Conservation (phyloP, 2,329 filamentous ascomycete genomes). For the Penicillium sp. region DNA sequence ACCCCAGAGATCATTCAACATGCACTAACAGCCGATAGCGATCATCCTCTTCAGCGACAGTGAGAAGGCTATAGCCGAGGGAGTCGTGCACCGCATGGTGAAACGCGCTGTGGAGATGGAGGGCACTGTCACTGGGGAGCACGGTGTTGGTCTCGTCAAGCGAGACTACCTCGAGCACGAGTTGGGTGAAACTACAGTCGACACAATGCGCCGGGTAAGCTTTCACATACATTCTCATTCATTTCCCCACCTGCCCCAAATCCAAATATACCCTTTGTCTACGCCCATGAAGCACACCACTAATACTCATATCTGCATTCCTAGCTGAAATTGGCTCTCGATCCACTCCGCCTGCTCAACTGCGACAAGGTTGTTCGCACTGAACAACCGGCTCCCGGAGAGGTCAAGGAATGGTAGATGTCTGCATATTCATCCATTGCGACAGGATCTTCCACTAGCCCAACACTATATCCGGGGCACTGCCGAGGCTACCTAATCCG, state of each 20-base stretch:
- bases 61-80: slow-evolving; percentile 56
- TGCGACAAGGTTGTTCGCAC: slow-evolving; percentile 66
- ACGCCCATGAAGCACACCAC: slow-evolving; percentile 6
- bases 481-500: neutral
- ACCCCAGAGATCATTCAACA: neutral
- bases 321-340: slow-evolving; percentile 63
- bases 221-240: neutral
- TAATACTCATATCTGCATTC: slow-evolving; percentile 17
- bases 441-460: neutral
- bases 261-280: neutral
- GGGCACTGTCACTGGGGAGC: slow-evolving; percentile 71
- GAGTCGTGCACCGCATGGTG: slow-evolving; percentile 68
- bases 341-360: slow-evolving; percentile 65
- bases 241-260: neutral
- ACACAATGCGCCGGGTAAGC: slow-evolving; percentile 64
- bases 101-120: slow-evolving; percentile 68
- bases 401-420: slow-evolving; percentile 49
- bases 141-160: slow-evolving; percentile 70
- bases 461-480: neutral
- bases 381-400: slow-evolving; percentile 50
- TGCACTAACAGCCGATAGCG: slow-evolving; percentile 39
- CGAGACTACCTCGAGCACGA: slow-evolving; percentile 65
- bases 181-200: slow-evolving; percentile 59
- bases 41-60: slow-evolving; percentile 62
- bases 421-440: neutral